Percentiles rank a stretch among this genome's conserved stretches.
These are phyloP conservation scores for Leptographium galeiforme DNA, from an alignment of 2,329 filamentous ascomycete species.

Conservation along the genomic window DNA sequence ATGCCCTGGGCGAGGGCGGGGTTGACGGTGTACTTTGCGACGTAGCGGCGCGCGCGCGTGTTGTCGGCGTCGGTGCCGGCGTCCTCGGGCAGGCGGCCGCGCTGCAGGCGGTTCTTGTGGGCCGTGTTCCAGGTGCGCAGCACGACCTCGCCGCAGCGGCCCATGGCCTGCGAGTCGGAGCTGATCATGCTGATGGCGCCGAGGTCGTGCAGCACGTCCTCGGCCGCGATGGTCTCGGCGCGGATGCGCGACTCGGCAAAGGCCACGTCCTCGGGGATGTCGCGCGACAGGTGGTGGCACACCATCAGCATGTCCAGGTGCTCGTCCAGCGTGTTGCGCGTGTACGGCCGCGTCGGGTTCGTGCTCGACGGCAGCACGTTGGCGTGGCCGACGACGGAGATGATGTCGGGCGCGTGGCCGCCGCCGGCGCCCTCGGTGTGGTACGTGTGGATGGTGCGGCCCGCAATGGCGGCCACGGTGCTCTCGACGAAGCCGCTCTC, in stretches of 20 bases:
- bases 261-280: conserved; percentile 90
- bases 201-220: conserved; percentile 89
- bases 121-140: conserved; percentile 93
- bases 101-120: conserved; percentile 87
- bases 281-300: conserved; percentile 82
- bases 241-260: conserved; percentile 92
- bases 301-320: conserved; percentile 98
- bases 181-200: conserved; percentile 98
- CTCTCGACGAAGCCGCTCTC: conserved; percentile 95
- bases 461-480: conserved; percentile 73
- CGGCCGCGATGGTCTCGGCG: conserved; percentile 89
- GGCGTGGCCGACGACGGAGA: conserved; percentile 74
- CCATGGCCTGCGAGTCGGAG: conserved; percentile 92
- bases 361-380: conserved; percentile 87
- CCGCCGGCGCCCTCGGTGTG: conserved; percentile 93
- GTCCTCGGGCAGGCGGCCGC: conserved; percentile 65
- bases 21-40: conserved; percentile 95
- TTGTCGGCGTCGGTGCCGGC: conserved; percentile 67
- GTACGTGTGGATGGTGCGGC: conserved; percentile 87
- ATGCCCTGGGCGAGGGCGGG: conserved; percentile 86
- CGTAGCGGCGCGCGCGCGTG: conserved; percentile 79
- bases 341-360: conserved; percentile 85
- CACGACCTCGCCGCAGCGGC: conserved; percentile 86
- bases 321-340: conserved; percentile 84
- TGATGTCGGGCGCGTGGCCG: conserved; percentile 92